Conservation (phyloP, 352 stramenopile species). For the Elongisporangium anandrum region DNA sequence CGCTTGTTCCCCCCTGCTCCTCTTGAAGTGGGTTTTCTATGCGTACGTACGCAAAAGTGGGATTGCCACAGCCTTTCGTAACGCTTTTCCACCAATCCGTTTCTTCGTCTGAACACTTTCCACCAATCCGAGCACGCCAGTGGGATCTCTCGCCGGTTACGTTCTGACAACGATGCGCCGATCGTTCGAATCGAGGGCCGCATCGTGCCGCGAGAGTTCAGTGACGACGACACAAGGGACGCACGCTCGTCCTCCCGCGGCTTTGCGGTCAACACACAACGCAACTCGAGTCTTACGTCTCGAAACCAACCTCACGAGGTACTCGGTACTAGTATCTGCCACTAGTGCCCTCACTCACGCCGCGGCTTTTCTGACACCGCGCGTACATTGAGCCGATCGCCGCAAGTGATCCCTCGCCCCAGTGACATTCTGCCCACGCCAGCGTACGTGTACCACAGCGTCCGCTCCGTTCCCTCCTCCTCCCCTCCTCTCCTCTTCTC, state of each 20-base stretch:
- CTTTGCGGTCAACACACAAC: not conserved
- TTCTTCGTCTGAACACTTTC: not conserved
- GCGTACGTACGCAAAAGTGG: not conserved
- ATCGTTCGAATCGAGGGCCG: not conserved
- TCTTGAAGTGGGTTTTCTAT: not conserved
- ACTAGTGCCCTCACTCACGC: not conserved
- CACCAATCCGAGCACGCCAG: not conserved
- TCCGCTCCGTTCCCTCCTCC: not conserved
- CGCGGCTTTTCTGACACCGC: not conserved
- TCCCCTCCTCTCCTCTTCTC: not conserved
- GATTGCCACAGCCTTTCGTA: not conserved
- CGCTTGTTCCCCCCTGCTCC: not conserved
- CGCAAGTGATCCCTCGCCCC: not conserved
- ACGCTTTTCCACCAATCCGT: not conserved
- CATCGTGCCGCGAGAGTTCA: not conserved
- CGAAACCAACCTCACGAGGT: not conserved
- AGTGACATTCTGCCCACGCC: not conserved
- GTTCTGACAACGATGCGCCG: not conserved
- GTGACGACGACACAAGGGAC: not conserved
- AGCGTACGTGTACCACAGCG: not conserved
- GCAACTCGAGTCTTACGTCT: not conserved
- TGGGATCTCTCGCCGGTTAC: not conserved
- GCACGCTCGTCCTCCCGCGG: not conserved
- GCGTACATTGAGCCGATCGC: not conserved
- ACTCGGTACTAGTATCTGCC: not conserved